Evolutionary conservation across 2,329 filamentous ascomycete genomes (phyloP).

Genomic region (Fusarium sublunatum): DNA sequence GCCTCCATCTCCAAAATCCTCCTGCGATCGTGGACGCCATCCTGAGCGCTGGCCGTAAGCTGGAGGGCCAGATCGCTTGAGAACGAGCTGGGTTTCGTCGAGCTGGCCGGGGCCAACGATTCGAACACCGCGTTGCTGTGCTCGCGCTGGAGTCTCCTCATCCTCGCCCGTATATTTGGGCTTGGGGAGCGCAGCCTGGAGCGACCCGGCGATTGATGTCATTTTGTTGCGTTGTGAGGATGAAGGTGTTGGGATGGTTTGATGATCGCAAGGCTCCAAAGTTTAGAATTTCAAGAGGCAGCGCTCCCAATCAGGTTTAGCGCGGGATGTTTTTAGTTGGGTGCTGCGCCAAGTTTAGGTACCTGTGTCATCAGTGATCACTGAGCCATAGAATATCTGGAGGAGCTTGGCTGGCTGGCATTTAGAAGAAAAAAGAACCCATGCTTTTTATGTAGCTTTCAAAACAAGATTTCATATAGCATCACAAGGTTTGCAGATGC

Average conservation of each 20-base stretch:
- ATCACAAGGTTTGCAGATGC: too few species aligned
- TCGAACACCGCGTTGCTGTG: slow-evolving; percentile 81
- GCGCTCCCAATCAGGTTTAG: slow-evolving; percentile 48
- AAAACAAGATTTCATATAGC: too few species aligned
- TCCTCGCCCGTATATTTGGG: slow-evolving; percentile 92
- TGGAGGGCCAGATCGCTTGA: slow-evolving; percentile 86
- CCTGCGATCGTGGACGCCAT: slow-evolving; percentile 89
- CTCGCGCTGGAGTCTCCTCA: slow-evolving; percentile 78
- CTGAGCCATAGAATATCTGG: too few species aligned
- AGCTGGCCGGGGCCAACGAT: slow-evolving; percentile 83
- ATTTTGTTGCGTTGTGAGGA: slow-evolving; percentile 55
- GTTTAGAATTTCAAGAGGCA: slow-evolving; percentile 51
- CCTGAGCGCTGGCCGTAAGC: slow-evolving; percentile 86
- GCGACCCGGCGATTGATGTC: slow-evolving; percentile 75
- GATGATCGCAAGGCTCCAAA: slow-evolving; percentile 37
- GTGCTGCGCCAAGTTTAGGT: slow-evolving; percentile 12
- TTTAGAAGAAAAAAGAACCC: too few species aligned
- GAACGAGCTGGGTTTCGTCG: slow-evolving; percentile 85
- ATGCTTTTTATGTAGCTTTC: too few species aligned
- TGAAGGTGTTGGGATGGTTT: slow-evolving; percentile 38
- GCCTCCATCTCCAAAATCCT: slow-evolving; percentile 96
- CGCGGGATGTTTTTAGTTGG: slow-evolving; percentile 15
- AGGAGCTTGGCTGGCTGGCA: too few species aligned
- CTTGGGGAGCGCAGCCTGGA: slow-evolving; percentile 85
- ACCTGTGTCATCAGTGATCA: background rate